Conservation (phyloP, 768 basidiomycete species). For the Tubosaeta brunneosetosa region DNA sequence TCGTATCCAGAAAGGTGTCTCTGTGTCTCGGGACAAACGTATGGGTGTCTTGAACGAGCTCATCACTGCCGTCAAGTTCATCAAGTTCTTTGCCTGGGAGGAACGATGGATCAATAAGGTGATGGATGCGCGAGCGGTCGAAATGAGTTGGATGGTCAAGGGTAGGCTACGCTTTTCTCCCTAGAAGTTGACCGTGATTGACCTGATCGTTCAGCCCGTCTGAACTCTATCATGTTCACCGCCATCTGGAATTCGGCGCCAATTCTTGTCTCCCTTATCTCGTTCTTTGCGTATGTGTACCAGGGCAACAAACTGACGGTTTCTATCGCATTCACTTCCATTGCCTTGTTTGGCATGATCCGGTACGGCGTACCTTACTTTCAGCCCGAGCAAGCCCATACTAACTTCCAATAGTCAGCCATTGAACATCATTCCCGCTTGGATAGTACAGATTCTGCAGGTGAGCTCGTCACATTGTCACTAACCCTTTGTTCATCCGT, state of each 20-base stretch:
- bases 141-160: constrained; percentile 77
- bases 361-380: constrained; percentile 34
- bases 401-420: constrained; percentile 42
- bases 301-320: constrained; percentile 73
- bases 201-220: constrained; percentile 42
- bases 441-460: constrained; percentile 74
- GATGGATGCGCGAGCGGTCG: constrained; percentile 51
- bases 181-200: neutral
- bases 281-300: constrained; percentile 70
- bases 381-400: neutral
- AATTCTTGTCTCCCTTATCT: constrained; percentile 72
- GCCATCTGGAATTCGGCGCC: constrained; percentile 74
- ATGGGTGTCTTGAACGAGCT: constrained; percentile 45
- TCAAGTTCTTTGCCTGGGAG: constrained; percentile 44
- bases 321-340: constrained; percentile 81
- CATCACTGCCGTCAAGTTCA: constrained; percentile 37
- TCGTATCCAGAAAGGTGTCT: constrained; percentile 32
- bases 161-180: constrained; percentile 32
- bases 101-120: constrained; percentile 40
- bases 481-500: neutral
- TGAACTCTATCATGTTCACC: constrained; percentile 70
- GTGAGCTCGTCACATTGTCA: constrained; percentile 9
- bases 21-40: constrained; percentile 37
- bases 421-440: constrained; percentile 74
- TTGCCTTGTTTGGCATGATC: constrained; percentile 84